Percentiles rank a stretch among this genome's conserved stretches.
These are phyloP conservation scores for Musa acuminata DNA, from an alignment of 176 grass and related monocot species.

Conservation along the genomic window DNA sequence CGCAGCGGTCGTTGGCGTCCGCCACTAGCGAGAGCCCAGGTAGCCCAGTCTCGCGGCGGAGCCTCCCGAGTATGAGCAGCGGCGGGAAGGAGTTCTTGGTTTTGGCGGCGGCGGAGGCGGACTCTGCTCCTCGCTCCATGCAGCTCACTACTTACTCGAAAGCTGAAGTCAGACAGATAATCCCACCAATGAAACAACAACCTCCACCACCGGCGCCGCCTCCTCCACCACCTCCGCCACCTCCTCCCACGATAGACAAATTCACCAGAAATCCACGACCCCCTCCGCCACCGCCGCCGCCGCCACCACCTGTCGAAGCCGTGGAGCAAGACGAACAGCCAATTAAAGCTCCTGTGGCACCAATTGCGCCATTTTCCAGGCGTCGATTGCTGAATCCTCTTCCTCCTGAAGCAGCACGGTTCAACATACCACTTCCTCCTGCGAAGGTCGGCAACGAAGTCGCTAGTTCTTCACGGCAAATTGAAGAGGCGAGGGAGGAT, in stretches of 20 bases:
- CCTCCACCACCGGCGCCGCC: conserved; percentile 35
- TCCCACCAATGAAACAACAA: conserved; percentile 25
- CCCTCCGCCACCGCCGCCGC: conserved; percentile 24
- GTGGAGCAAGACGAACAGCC: conserved; percentile 19
- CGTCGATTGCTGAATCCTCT: conserved; percentile 65
- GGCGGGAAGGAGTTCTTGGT: conserved; percentile 27
- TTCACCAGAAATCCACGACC: conserved; percentile 23
- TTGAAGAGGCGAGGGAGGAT: conserved; percentile 22
- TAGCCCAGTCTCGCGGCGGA: conserved; percentile 60
- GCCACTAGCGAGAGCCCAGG: conserved; percentile 49
- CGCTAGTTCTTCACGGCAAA: conserved; percentile 31
- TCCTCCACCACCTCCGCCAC: conserved; percentile 21
- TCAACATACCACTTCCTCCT: conserved; percentile 50
- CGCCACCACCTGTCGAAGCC: conserved; percentile 18
- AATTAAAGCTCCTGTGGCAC: conserved; percentile 9
- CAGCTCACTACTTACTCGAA: conserved; percentile 50
- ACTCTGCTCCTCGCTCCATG: conserved; percentile 30
- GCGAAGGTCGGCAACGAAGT: conserved; percentile 27
- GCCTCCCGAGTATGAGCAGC: conserved; percentile 72
- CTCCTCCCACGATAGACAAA: conserved; percentile 21
- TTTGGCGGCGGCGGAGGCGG: conserved; percentile 24
- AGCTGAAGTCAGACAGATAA: conserved; percentile 67
- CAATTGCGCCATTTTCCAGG: conserved; percentile 30
- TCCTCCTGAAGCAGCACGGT: conserved; percentile 49
- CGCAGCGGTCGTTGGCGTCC: conserved; percentile 31